Evolutionary conservation across 495 filamentous ascomycete species (phyloP), one percentile per base, ranked within the genome.

Genomic region (Rhypophila decipiens): DNA sequence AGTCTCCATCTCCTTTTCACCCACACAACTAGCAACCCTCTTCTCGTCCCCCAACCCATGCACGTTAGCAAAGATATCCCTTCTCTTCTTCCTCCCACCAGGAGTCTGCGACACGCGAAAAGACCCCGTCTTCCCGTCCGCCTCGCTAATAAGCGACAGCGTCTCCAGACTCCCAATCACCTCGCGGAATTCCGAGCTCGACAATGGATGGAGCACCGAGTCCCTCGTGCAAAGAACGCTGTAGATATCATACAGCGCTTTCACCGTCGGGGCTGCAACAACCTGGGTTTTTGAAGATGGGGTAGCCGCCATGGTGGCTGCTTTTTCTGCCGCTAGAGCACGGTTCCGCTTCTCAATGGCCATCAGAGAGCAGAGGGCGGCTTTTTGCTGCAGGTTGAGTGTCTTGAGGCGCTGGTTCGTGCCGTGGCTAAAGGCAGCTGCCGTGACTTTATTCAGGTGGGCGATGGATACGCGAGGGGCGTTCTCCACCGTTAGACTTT

Each of bases 371-470:
- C 94, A 97, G 20, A 99, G 77, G 7, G 88, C 89, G 2, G 90
- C 93, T 65, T 96, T 99, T 71, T 97, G 94, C 56, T 99, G 93
- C 1, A 97, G 75, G 57, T 96, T 97, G 36, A 99, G 75, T 1
- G 79, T 80, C 65, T 87, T 84, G 5, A 99, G 77, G 44, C 93
- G 78, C 51, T 95, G 87, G 10, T 72, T 76, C 11, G 88, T 82
- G 27, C 88, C 89, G 55, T 95, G 87, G 54, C 87, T 84, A 53
- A 97, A 93, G 15, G 87, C 82, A 1, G 87, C 76, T 0, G 91
- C 83, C 0, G 94, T 89, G 51, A 97, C 81, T 42, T 86, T 86
- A 50, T 90, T 91, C 39, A 99, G 78, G 55, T 99, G 94, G 1
- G 81, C 82, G 51, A 97, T 95, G 24, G 78, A 85, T 37, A 88